Conservation (phyloP, 164 flowering plant species). For the Annona cherimola region DNA sequence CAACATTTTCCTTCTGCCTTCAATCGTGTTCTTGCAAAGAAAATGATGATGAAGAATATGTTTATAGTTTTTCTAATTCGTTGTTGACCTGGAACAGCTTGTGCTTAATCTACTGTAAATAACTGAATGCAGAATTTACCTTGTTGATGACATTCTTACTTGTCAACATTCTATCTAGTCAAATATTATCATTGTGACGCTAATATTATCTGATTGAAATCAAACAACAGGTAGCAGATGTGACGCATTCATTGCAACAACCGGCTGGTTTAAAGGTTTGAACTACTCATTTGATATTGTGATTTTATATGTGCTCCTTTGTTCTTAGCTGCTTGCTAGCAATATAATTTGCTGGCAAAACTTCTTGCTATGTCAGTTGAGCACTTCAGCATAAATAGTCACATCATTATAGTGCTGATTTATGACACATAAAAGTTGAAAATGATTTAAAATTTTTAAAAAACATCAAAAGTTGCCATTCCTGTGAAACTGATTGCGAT, state of each 20-base stretch:
- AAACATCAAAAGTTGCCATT: too few species aligned
- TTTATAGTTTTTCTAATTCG: not conserved
- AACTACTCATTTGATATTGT: not conserved
- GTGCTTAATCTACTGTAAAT: not conserved
- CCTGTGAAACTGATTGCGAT: too few species aligned
- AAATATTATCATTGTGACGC: not conserved
- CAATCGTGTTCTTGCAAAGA: too few species aligned
- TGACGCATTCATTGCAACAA: slow-evolving; percentile 93
- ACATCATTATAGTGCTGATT: too few species aligned
- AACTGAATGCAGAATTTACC: not conserved
- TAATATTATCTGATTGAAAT: not conserved
- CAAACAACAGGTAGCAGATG: slow-evolving; percentile 77
- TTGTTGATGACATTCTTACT: slow-evolving; percentile 1
- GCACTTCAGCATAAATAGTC: too few species aligned
- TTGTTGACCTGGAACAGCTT: not conserved
- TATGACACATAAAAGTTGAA: too few species aligned
- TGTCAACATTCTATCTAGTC: not conserved
- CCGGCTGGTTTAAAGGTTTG: slow-evolving; percentile 91
- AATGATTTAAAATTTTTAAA: too few species aligned
- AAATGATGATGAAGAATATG: not conserved
- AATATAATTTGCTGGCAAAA: too few species aligned
- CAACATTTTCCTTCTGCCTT: not conserved
- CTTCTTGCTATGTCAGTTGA: too few species aligned
- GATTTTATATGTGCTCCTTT: too few species aligned
- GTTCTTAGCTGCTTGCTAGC: too few species aligned